Percentiles rank a stretch among this genome's conserved stretches.
Conservation (phyloP, 495 filamentous ascomycete species). For the Xylaria nigripes region DNA sequence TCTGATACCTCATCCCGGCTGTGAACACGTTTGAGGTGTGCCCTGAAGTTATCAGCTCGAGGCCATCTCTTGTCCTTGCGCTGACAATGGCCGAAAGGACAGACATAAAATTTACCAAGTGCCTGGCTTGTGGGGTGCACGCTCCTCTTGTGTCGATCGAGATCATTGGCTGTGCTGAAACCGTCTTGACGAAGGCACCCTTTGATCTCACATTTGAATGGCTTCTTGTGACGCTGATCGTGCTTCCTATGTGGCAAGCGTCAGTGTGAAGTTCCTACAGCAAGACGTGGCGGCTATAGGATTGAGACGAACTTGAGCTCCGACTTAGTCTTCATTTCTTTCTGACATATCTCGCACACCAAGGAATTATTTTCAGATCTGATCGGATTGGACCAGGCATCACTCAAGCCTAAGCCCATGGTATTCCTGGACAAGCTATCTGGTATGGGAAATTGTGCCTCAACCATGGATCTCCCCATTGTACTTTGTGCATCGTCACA, state of each 20-base stretch:
- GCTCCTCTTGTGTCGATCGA: conserved; percentile 62
- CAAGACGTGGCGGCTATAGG: background rate
- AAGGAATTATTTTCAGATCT: conserved; percentile 9
- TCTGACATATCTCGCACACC: conserved; percentile 29
- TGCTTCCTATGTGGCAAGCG: conserved; percentile 58
- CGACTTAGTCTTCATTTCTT: conserved; percentile 39
- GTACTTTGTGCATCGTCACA: conserved; percentile 37
- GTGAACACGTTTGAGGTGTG: conserved; percentile 79
- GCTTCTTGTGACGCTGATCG: conserved; percentile 64
- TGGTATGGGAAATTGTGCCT: background rate
- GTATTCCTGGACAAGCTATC: background rate
- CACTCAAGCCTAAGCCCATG: background rate
- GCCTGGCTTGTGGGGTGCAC: conserved; percentile 48
- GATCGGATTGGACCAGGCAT: conserved; percentile 10
- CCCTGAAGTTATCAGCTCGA: conserved; percentile 83
- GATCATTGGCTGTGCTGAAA: conserved; percentile 77
- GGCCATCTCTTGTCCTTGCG: conserved; percentile 74
- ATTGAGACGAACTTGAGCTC: conserved; percentile 38
- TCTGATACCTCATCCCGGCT: conserved; percentile 20
- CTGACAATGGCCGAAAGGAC: conserved; percentile 54
- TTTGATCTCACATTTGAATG: conserved; percentile 55
- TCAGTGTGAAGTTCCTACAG: background rate
- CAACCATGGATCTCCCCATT: conserved; percentile 20
- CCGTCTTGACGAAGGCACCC: conserved; percentile 55
- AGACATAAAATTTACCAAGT: conserved; percentile 56